Evolutionary conservation across 768 basidiomycete genomes (phyloP), one percentile per base, ranked within the genome.

Genomic region (Trametes villosa): DNA sequence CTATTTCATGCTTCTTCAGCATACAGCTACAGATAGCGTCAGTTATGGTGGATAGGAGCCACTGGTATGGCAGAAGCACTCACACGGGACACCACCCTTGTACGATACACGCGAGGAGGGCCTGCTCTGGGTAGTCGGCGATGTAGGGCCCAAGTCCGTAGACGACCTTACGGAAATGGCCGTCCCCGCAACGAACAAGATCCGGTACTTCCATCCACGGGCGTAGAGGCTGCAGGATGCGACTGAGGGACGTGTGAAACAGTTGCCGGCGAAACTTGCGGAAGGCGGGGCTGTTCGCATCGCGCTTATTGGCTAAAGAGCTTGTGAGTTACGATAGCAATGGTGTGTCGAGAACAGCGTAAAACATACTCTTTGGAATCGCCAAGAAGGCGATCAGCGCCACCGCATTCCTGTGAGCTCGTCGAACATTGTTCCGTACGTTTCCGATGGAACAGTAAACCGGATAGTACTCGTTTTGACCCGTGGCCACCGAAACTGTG

Each of bases 91-190:
- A 69, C 45, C 45, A 46, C 2, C 65, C 57, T 49, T 67, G 62
- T 8, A 70, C 65, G 31, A 66, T 63, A 17, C 47, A 29, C 8
- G 68, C 66, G 0, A 71, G 41, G 7, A 66, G 45, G 0, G 68
- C 68, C 51, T 75, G 74, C 41, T 73, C 74, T 9, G 71, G 71
- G 52, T 75, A 75, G 57, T 75, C 71, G 0, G 72, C 72, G 54
- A 75, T 75, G 46, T 68, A 74, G 3, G 70, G 68, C 0, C 70
- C 72, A 18, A 75, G 29, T 9, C 57, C 69, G 54, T 69, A 74
- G 9, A 75, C 64, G 1, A 63, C 68, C 8, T 65, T 56, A 0
- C 67, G 65, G 53, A 59, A 75, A 50, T 74, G 65, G 0, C 67
- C 63, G 57, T 75, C 72, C 2, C 67, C 59, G 46, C 70, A 65